Percentiles rank a stretch among this genome's conserved stretches.
These are phyloP conservation scores for Vitis rupestris DNA, from an alignment of 164 flowering plant species.

Conservation along the genomic window DNA sequence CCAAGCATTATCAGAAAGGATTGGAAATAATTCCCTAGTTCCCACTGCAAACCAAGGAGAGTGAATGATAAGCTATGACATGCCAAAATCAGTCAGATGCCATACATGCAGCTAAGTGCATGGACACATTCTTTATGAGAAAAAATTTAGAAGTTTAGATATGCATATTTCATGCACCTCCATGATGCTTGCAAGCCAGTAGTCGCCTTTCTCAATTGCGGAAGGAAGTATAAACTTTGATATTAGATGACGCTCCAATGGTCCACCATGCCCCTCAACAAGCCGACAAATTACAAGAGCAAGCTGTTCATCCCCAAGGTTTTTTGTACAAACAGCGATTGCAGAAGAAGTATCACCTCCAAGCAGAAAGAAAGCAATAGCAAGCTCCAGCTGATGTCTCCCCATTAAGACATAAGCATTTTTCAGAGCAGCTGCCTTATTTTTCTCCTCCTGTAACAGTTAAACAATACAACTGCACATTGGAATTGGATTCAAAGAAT, in stretches of 20 bases:
- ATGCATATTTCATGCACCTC: conserved; percentile 50
- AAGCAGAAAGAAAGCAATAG: conserved; percentile 90
- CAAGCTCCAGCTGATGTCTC: conserved; percentile 92
- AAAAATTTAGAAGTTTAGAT: not conserved
- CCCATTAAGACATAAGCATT: conserved; percentile 99
- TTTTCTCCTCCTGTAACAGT: conserved; percentile 73
- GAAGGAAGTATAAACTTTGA: conserved; percentile 72
- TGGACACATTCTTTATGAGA: not conserved
- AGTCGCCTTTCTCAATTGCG: conserved; percentile 72
- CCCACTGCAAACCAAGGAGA: conserved; percentile 70
- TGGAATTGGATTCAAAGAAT: not conserved
- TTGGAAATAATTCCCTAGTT: conserved; percentile 63
- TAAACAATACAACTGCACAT: not conserved
- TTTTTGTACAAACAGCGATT: conserved; percentile 78
- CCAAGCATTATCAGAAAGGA: conserved; percentile 63
- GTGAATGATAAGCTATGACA: not conserved
- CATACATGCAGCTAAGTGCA: not conserved
- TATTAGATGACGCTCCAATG: conserved; percentile 60
- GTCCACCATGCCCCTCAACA: conserved; percentile 75
- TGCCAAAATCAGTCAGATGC: not conserved
- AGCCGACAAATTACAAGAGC: conserved; percentile 93
- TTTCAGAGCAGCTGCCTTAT: conserved; percentile 94
- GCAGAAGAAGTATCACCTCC: conserved; percentile 96
- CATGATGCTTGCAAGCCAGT: conserved; percentile 79
- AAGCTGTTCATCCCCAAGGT: conserved; percentile 93